Evolutionary conservation across 306 rosid genomes (phyloP), one percentile per base, ranked within the genome.

Genomic region (Cicer bijugum): DNA sequence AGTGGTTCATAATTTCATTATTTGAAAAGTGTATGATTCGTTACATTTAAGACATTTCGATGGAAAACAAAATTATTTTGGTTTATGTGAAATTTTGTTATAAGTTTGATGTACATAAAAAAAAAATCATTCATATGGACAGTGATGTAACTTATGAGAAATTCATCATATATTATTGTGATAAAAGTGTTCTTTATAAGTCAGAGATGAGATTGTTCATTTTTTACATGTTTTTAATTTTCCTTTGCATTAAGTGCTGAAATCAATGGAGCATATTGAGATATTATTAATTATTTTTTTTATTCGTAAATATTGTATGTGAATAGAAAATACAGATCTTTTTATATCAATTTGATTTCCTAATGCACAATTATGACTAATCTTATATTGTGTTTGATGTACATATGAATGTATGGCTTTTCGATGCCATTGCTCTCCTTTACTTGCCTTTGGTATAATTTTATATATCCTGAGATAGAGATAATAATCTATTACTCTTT

Each of bases 401-500:
- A 19, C n/a, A 8, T 9, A 55, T 56, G 14, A 9, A 56, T 19
- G n/a, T 4, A 12, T 20, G n/a, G n/a, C 14, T 56, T 56, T 56
- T 56, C 62, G 20, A 56, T 57, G 51, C 44, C 20, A 68, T n/a
- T 47, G 48, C 53, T 76, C 50, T 64, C 75, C 69, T 42, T 60
- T 33, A 33, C 12, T 48, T 28, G 55, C 44, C 63, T 61, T 40
- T 43, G 39, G 14, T 37, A 62, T 47, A 23, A 35, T 60, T 47
- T 75, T 68, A 35, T 67, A 35, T 45, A 35, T 46, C 47, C 6
- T 9, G 46, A 47, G 64, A n/a, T 48, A 44, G 42, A 42, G 72
- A 64, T 20, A 43, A 60, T 19, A 57, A 57, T 47, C 40, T 45
- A 56, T 38, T 66, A 72, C 55, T 46, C 57, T 15, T 62, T 50